Evolutionary conservation across 2,329 filamentous ascomycete species (phyloP).

Genomic region (Cordyceps sp.): DNA sequence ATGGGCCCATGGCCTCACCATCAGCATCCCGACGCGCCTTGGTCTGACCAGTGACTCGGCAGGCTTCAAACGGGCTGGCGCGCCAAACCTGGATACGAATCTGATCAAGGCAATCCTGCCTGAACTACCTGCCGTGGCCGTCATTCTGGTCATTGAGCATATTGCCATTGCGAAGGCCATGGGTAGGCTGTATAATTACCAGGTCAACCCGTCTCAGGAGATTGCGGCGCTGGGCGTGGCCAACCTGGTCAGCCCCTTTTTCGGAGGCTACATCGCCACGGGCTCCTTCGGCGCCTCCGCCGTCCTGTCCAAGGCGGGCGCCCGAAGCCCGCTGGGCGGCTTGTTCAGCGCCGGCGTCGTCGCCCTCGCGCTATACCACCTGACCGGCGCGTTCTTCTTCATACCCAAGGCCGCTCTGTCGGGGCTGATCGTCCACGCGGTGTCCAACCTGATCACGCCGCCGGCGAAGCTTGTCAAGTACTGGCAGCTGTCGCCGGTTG

Average conservation of each 20-base stretch:
- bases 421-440: conserved; percentile 70
- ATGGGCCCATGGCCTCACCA: no score
- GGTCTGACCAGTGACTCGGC: conserved; percentile 4
- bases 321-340: conserved; percentile 62
- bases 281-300: conserved; percentile 49
- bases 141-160: conserved; percentile 68
- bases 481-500: conserved; percentile 59
- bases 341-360: conserved; percentile 64
- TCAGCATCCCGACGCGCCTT: no score
- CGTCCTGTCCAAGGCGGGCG: conserved; percentile 72
- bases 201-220: conserved; percentile 64
- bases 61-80: conserved; percentile 47
- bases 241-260: conserved; percentile 60
- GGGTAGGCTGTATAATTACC: conserved; percentile 64
- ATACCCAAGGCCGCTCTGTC: conserved; percentile 57
- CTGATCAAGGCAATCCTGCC: conserved; percentile 41
- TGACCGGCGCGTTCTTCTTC: conserved; percentile 66
- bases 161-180: conserved; percentile 77
- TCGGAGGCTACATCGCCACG: conserved; percentile 36
- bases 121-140: conserved; percentile 54
- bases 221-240: conserved; percentile 61
- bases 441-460: conserved; percentile 58
- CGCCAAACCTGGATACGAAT: conserved; percentile 35
- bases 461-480: conserved; percentile 62
- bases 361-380: conserved; percentile 59